phyloP scores from a whole-genome alignment of 2,329 filamentous ascomycete species.

The Trichoderma koningii region DNA sequence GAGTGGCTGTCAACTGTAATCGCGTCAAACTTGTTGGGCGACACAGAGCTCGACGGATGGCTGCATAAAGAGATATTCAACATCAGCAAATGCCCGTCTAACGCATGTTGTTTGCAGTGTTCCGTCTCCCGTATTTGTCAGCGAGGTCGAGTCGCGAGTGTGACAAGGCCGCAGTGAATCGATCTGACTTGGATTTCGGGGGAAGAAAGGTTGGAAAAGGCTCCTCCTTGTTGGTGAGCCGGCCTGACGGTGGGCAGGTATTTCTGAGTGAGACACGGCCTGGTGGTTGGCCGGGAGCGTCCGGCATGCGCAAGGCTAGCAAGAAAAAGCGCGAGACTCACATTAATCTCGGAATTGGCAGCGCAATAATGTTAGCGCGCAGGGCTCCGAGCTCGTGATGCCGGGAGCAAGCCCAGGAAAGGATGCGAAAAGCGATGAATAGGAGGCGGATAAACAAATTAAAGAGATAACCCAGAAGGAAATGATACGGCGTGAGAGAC shows the following conservation, averaged over 20 bases:
- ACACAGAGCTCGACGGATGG: conserved; percentile 21
- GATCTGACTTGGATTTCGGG: too few species aligned
- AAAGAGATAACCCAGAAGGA: conserved; percentile 5
- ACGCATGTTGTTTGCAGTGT: conserved; percentile 1
- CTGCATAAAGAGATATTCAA: conserved; percentile 25
- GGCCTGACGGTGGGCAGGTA: conserved; percentile 12
- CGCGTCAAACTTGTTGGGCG: conserved; percentile 27
- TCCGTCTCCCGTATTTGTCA: conserved; percentile 1
- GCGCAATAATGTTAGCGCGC: conserved; percentile 25
- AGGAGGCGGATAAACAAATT: conserved; percentile 9
- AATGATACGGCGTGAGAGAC: conserved; percentile 3
- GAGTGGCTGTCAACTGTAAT: conserved; percentile 20
- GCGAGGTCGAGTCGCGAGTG: not conserved
- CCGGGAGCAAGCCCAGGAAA: not conserved
- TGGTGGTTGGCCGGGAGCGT: conserved; percentile 37
- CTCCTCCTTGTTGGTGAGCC: conserved; percentile 9
- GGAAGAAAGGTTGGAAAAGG: not conserved
- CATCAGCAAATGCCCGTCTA: conserved; percentile 22
- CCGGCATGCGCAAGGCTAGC: conserved; percentile 37
- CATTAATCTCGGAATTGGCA: conserved; percentile 38
- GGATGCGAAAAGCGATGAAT: conserved; percentile 7
- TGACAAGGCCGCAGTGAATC: conserved; percentile 6
- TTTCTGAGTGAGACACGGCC: conserved; percentile 30
- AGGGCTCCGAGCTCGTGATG: not conserved
- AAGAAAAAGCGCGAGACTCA: conserved; percentile 40